These are phyloP conservation scores for Eutypella sp. DNA, from an alignment of 2,329 filamentous ascomycete species.

Conservation along the genomic window DNA sequence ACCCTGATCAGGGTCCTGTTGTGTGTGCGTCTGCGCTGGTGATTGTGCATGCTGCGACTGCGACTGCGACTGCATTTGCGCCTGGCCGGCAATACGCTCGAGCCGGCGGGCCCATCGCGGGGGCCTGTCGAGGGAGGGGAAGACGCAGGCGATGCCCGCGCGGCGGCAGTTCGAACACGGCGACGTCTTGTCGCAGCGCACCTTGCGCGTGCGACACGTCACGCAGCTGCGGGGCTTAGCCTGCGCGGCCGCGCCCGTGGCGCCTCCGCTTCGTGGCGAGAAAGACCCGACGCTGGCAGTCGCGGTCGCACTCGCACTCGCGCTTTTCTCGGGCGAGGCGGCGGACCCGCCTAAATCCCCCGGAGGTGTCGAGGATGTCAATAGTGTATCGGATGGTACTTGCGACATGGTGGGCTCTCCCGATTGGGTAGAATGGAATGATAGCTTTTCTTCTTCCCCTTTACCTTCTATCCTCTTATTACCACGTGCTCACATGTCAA, in stretches of 20 bases:
- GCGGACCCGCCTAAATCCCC: too few species aligned
- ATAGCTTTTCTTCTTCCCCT: too few species aligned
- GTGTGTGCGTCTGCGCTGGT: slow-evolving; percentile 27
- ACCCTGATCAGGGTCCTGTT: slow-evolving; percentile 25
- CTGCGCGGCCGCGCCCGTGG: background rate
- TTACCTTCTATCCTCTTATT: too few species aligned
- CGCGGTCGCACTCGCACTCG: too few species aligned
- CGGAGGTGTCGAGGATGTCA: too few species aligned
- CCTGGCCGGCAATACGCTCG: slow-evolving; percentile 28
- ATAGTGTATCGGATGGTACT: too few species aligned
- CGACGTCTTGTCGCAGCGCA: slow-evolving; percentile 51
- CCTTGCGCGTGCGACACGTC: slow-evolving; percentile 47
- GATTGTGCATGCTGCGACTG: background rate
- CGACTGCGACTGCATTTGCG: background rate
- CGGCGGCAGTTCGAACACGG: slow-evolving; percentile 54
- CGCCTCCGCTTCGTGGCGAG: background rate
- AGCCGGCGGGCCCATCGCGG: slow-evolving; percentile 52
- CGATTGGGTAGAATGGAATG: too few species aligned
- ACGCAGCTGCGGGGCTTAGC: slow-evolving; percentile 20
- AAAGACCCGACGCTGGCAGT: background rate
- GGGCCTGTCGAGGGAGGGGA: slow-evolving; percentile 43
- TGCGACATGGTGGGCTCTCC: too few species aligned
- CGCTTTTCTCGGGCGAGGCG: too few species aligned
- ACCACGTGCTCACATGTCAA: too few species aligned
- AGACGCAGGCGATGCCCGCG: slow-evolving; percentile 46